Evolutionary conservation across 108 stramenopile species (phyloP).

Genomic region (Cylindrotheca closterium): DNA sequence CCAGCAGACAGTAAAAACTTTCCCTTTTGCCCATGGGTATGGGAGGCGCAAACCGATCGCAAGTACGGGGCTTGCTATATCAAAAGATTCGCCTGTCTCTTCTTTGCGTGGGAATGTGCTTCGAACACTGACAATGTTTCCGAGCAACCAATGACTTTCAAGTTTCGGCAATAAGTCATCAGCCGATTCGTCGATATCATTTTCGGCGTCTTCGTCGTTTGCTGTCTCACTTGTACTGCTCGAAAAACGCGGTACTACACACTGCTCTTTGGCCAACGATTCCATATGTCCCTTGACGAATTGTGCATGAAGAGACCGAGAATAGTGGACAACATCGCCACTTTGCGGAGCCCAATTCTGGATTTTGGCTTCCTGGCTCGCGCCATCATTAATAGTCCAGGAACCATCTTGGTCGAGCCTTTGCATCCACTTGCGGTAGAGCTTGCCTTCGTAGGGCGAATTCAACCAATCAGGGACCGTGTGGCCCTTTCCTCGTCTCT

Average conservation of each 20-base stretch:
- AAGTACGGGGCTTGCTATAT: constrained; percentile 13
- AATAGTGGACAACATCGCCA: constrained; percentile 53
- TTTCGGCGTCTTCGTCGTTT: not conserved
- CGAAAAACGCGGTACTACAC: constrained; percentile 22
- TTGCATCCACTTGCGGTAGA: constrained; percentile 33
- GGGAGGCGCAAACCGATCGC: constrained; percentile 27
- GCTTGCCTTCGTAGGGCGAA: constrained; percentile 20
- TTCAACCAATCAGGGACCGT: constrained; percentile 10
- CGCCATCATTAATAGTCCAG: not conserved
- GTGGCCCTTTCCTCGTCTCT: not conserved
- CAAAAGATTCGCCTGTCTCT: constrained; percentile 19
- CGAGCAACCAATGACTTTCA: constrained; percentile 18
- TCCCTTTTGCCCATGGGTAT: constrained; percentile 9
- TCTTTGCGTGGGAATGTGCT: constrained; percentile 10
- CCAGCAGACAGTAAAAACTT: constrained; percentile 33
- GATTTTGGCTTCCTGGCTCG: not conserved
- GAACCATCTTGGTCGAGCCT: constrained; percentile 3
- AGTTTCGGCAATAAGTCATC: not conserved
- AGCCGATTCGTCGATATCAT: not conserved
- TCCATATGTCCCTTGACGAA: constrained; percentile 40
- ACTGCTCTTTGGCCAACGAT: constrained; percentile 28
- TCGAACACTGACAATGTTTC: constrained; percentile 17
- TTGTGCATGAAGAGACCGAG: constrained; percentile 24
- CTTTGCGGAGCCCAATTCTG: constrained; percentile 50
- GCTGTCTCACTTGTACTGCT: not conserved